Conservation (phyloP, 1,284 basidiomycete species). For the Taiwanofungus camphoratus region DNA sequence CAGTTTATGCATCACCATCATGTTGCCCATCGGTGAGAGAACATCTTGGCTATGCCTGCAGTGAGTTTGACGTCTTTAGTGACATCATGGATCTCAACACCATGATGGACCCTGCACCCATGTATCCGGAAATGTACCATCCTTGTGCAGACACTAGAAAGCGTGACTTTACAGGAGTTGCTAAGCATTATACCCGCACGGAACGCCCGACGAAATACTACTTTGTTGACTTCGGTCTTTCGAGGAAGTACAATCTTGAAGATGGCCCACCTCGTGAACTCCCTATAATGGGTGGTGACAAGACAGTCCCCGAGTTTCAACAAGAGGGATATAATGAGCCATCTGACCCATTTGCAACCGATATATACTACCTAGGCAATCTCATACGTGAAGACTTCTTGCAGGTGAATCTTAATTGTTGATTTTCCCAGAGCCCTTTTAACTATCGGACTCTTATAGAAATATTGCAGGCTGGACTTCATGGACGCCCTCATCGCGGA, state of each 20-base stretch:
- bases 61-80: conserved; percentile 18
- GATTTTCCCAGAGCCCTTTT: no score
- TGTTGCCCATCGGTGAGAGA: conserved; percentile 18
- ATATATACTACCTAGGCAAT: conserved; percentile 20
- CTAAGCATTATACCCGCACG: conserved; percentile 24
- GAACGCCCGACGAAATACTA: conserved; percentile 26
- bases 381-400: conserved; percentile 21
- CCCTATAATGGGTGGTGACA: background rate
- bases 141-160: conserved; percentile 10
- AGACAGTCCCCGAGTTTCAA: conserved; percentile 1
- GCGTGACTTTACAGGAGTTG: conserved; percentile 17
- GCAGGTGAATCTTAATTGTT: background rate
- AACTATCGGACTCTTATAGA: no score
- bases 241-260: conserved; percentile 16
- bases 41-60: background rate
- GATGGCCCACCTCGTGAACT: conserved; percentile 9
- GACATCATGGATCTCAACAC: conserved; percentile 32
- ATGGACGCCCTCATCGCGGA: no score
- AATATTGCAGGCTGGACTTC: no score
- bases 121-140: conserved; percentile 25
- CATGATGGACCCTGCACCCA: conserved; percentile 29
- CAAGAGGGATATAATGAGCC: background rate
- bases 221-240: conserved; percentile 31
- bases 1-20: conserved; percentile 15
- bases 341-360: conserved; percentile 16